Evolutionary conservation across 805 yeast species (phyloP).

Genomic region (Starmerella floris): DNA sequence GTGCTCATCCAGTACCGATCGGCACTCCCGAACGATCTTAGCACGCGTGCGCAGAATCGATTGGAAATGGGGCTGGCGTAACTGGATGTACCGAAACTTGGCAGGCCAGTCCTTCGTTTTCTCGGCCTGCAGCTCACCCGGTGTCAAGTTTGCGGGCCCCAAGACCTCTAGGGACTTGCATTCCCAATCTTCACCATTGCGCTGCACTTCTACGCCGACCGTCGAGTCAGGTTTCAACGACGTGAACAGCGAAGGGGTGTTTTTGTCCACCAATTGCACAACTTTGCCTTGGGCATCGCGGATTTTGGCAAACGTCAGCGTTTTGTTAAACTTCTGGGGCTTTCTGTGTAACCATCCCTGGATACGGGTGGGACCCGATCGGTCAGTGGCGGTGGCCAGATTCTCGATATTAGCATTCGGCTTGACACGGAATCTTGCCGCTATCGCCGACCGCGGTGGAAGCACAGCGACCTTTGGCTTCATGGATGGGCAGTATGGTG

Average conservation of each 20-base stretch:
- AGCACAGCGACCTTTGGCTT: background rate
- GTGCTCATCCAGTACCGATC: constrained; percentile 29
- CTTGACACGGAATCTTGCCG: constrained; percentile 6
- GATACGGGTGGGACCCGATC: constrained; percentile 30
- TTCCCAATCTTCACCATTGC: constrained; percentile 38
- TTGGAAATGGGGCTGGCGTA: constrained; percentile 36
- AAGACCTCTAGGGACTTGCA: constrained; percentile 41
- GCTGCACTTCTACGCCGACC: constrained; percentile 41
- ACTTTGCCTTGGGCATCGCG: constrained; percentile 60
- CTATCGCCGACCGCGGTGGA: constrained; percentile 5
- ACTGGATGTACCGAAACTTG: constrained; percentile 66
- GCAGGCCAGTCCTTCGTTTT: constrained; percentile 57
- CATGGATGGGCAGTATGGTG: too few species aligned
- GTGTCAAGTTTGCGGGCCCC: constrained; percentile 49
- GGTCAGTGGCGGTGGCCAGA: background rate
- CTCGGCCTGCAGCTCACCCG: constrained; percentile 42
- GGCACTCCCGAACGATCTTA: constrained; percentile 27
- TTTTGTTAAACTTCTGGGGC: constrained; percentile 55
- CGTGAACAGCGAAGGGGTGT: constrained; percentile 33
- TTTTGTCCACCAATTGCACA: constrained; percentile 42
- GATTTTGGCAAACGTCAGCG: constrained; percentile 55
- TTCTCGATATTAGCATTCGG: background rate
- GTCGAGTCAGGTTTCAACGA: constrained; percentile 60
- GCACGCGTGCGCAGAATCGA: constrained; percentile 27
- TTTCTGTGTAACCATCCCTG: constrained; percentile 78